Evolutionary conservation across 2,329 filamentous ascomycete genomes (phyloP).

Genomic region (Colletotrichum sp.): DNA sequence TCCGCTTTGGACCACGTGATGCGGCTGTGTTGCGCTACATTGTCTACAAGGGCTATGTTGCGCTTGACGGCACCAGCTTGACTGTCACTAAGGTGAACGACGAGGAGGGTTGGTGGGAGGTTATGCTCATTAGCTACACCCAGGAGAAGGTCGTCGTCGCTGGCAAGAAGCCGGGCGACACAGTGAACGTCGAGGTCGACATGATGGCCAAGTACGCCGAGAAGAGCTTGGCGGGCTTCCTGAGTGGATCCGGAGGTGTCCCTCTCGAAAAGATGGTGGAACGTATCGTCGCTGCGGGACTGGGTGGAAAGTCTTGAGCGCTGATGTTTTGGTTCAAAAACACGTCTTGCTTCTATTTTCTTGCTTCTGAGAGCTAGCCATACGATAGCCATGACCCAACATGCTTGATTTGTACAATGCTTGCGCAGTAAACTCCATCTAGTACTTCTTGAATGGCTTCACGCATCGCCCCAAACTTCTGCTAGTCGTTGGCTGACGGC

Average conservation of each 20-base stretch:
- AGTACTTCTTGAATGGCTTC: constrained; percentile 19
- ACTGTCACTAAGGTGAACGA: constrained; percentile 90
- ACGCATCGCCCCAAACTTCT: constrained; percentile 70
- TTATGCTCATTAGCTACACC: constrained; percentile 97
- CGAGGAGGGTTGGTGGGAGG: constrained; percentile 82
- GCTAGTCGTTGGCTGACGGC: constrained; percentile 72
- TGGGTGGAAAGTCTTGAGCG: constrained; percentile 37
- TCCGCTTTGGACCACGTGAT: constrained; percentile 79
- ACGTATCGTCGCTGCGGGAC: constrained; percentile 74
- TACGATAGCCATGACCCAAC: not conserved
- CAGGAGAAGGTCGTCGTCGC: constrained; percentile 90
- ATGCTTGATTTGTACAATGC: not conserved
- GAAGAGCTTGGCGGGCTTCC: constrained; percentile 86
- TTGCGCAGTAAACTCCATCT: not conserved
- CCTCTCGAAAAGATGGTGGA: constrained; percentile 76
- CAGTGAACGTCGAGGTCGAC: constrained; percentile 92
- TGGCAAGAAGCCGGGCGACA: constrained; percentile 77
- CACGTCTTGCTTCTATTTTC: not conserved
- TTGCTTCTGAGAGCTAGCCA: not conserved
- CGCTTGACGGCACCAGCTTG: constrained; percentile 91
- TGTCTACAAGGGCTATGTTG: constrained; percentile 95
- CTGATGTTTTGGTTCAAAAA: not conserved
- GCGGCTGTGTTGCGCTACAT: constrained; percentile 79
- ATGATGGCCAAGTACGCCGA: constrained; percentile 86
- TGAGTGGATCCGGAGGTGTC: constrained; percentile 62